Base-by-base conservation (phyloP, 805 yeast species). In the Ogataea angusta region DNA sequence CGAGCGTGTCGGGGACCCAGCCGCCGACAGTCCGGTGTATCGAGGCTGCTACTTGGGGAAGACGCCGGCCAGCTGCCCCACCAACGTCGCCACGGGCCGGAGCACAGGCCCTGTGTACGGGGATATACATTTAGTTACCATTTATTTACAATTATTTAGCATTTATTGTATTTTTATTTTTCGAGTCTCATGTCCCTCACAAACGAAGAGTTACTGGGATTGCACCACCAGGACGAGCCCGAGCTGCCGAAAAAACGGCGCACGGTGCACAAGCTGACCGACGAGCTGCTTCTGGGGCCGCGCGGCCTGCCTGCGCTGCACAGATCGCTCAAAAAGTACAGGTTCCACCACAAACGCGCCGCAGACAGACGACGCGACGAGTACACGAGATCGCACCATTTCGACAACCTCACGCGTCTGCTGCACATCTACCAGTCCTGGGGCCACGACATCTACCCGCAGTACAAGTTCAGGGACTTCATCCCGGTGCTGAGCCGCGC, bases 371-470 rank as follows among this genome's bases (percentile, higher is more conserved):
- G 42, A 31, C 42, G 44, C 23, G 38, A 42, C 27, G 46, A 42
- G 19, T 57, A 50, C 36, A 53, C 48, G 5, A 38, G 72, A 60
- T 43, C 75, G 12, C 66, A 70, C 45, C 80, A 77, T 51, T 65
- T 63, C 40, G 64, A 72, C 24, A 80, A 78, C 56, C 56, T 79
- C 39, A 59, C 69, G 8, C 62, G 68, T 24, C 57, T 85, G 6
- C 57, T 83, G 6, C 70, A 70, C 22, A 67, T 73, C 26, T 85
- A 82, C 57, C 88, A 83, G 60, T 52, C 80, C 24, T 85, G 91
- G 90, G 88, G 83, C 1, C 91, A 85, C 58, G 67, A 73, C 16
- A 52, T 88, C 27, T 87, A 74, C 55, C 95, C 96, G 4, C 85
- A 83, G 64, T 87, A 93, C 12, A 80, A 76, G 47, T 85, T 89